Evolutionary conservation across 306 rosid genomes (phyloP), one percentile per base, ranked within the genome.

Genomic region (Mimosa bimucronata): DNA sequence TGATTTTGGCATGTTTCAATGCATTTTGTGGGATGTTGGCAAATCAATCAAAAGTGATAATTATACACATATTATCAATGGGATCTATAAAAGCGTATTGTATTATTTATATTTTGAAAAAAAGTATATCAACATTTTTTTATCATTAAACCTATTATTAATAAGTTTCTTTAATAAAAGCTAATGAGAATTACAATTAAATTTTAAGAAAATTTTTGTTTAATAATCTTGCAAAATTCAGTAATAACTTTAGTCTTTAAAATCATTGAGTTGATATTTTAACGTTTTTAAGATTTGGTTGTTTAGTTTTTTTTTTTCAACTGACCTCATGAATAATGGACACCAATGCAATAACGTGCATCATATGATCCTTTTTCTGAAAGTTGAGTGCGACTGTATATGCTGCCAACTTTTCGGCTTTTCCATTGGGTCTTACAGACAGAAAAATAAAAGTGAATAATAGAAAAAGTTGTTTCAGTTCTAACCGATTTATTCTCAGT

Each of bases 1-100:
- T 65, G 81, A 84, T 79, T 76, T 65, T 83, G 80, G 83, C 68
- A 82, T 84, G 83, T 71, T 77, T 55, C 5, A 76, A 28, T 69
- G 80, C 46, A 66, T 73, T 84, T 78, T 67, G 78, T 77, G 78
- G 26, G 71, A 71, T 86, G 72, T 76, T 73, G 87, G 72, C 64
- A 80, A 42, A 82, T 82, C 84, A 79, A 73, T 53, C 74, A 48
- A 46, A 82, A 79, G 84, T 82, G 66, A 69, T 25, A 40, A 26
- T 15, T 0, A 67, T 75, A 70, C n/a, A 16, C 25, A 3, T 14
- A 23, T 25, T 25, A 6, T 58, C 65, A 58, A 58, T 23, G 31
- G 65, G 16, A 57, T 4, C 18, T 18, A 53, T 19, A 55, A 21
- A 55, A 55, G 28, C 28, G 7, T 55, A 21, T 55, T 55, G 2